phyloP scores from a whole-genome alignment of 1,139 yeast genomes.

The Wickerhamomyces sp. region DNA sequence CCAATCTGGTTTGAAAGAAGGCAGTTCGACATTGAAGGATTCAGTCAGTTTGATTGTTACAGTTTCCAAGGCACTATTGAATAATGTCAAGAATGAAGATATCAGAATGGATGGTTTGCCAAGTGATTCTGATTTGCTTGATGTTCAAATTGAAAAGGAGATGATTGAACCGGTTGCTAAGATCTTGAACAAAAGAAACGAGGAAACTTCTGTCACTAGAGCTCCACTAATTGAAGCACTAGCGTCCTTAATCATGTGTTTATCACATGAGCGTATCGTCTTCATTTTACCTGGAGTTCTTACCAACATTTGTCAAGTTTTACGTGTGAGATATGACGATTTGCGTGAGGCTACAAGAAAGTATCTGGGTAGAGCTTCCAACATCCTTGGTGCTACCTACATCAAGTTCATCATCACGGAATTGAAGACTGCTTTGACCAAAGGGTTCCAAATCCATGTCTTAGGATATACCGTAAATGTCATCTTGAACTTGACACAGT shows the following conservation, averaged over 20 bases:
- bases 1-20: conserved; percentile 47
- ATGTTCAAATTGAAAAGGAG: conserved; percentile 50
- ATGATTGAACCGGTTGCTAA: conserved; percentile 59
- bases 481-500: conserved; percentile 50
- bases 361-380: conserved; percentile 61
- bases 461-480: conserved; percentile 83
- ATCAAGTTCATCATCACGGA: conserved; percentile 73
- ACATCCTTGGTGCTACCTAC: conserved; percentile 67
- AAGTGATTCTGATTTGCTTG: conserved; percentile 40
- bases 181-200: conserved; percentile 59
- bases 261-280: conserved; percentile 52
- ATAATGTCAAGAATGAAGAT: conserved; percentile 24
- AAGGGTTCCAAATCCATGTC: conserved; percentile 94
- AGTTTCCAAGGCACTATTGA: conserved; percentile 49
- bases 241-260: conserved; percentile 61
- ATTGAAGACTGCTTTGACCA: conserved; percentile 67
- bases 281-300: conserved; percentile 73
- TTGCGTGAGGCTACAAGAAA: conserved; percentile 84
- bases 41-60: conserved; percentile 61
- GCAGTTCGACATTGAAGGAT: conserved; percentile 51
- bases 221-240: conserved; percentile 81
- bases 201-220: conserved; percentile 71
- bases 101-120: conserved; percentile 28
- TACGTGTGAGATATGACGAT: conserved; percentile 83
- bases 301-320: conserved; percentile 80